Percentiles rank a stretch among this genome's conserved stretches.
phyloP scores from a whole-genome alignment of 2,329 filamentous ascomycete genomes.

The Annulohypoxylon truncatum region DNA sequence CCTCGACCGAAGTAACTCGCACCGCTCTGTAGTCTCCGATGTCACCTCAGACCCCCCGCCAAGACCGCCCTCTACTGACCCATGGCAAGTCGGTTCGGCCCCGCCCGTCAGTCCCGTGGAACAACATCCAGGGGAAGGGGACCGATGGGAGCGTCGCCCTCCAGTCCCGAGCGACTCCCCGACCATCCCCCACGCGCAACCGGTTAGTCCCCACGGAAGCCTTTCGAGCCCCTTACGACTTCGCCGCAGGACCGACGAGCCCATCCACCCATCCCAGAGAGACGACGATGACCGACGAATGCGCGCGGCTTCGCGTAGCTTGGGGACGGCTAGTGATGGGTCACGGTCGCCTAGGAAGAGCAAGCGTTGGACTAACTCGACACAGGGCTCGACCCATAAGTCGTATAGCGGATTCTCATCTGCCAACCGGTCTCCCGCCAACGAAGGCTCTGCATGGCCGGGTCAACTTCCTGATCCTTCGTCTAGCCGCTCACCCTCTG shows the following conservation, averaged over 20 bases:
- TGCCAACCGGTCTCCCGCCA: slow-evolving; percentile 37
- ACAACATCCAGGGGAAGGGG: slow-evolving; percentile 36
- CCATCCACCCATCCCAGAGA: slow-evolving; percentile 23
- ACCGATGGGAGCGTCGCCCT: slow-evolving; percentile 41
- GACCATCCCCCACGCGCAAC: slow-evolving; percentile 47
- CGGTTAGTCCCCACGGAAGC: slow-evolving; percentile 40
- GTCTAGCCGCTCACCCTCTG: slow-evolving; percentile 35
- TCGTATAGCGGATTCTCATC: slow-evolving; percentile 40
- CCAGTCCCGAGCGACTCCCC: slow-evolving; percentile 47
- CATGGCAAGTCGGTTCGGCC: slow-evolving; percentile 55
- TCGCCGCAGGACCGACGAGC: slow-evolving; percentile 29
- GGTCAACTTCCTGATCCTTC: slow-evolving; percentile 31
- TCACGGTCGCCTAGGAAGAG: slow-evolving; percentile 46
- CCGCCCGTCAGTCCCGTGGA: slow-evolving; percentile 40
- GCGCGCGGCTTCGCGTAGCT: slow-evolving; percentile 44
- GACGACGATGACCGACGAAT: slow-evolving; percentile 44
- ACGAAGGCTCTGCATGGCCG: slow-evolving; percentile 31
- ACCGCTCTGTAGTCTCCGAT: slow-evolving; percentile 42
- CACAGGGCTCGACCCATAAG: slow-evolving; percentile 43
- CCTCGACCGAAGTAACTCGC: slow-evolving; percentile 43
- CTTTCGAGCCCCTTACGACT: slow-evolving; percentile 26
- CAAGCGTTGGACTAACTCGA: slow-evolving; percentile 49
- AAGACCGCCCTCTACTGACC: slow-evolving; percentile 56
- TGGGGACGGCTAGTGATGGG: slow-evolving; percentile 43
- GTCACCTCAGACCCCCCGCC: slow-evolving; percentile 47